Evolutionary conservation across 2,329 filamentous ascomycete genomes (phyloP).

Genomic region (Thielaviopsis musarum): DNA sequence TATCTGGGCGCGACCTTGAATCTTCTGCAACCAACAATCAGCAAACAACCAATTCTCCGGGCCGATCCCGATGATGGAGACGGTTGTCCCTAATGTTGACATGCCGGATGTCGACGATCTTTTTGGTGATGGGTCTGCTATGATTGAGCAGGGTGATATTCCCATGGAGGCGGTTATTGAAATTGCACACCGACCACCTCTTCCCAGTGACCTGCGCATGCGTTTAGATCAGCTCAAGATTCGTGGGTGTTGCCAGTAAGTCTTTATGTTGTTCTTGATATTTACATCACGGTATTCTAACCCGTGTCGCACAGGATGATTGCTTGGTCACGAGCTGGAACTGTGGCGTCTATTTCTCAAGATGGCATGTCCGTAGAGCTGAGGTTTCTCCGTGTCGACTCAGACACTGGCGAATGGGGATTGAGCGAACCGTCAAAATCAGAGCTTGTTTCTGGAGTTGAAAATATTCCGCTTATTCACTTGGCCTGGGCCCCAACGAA

Average conservation of each 20-base stretch:
- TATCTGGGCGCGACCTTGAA: neutral
- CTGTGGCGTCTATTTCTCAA: constrained; percentile 62
- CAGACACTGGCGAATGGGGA: constrained; percentile 55
- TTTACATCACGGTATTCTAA: constrained; percentile 3
- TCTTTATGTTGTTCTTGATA: neutral
- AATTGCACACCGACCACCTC: constrained; percentile 26
- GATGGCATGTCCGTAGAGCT: constrained; percentile 57
- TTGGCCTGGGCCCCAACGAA: constrained; percentile 61
- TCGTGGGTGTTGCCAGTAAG: constrained; percentile 69
- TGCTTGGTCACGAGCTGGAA: constrained; percentile 76
- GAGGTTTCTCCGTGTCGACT: constrained; percentile 52
- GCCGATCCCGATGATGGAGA: constrained; percentile 1
- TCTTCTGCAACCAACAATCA: neutral
- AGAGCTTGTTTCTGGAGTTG: constrained; percentile 41
- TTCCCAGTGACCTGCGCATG: constrained; percentile 50
- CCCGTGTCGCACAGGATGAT: constrained; percentile 41
- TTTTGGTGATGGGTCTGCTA: constrained; percentile 45
- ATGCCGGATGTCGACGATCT: constrained; percentile 54
- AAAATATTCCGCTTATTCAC: constrained; percentile 56
- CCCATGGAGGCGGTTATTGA: constrained; percentile 34
- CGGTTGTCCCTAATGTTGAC: constrained; percentile 25
- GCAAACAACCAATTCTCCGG: constrained; percentile 11
- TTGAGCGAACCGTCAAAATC: constrained; percentile 56
- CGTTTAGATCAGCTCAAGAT: constrained; percentile 61
- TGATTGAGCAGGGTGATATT: constrained; percentile 7